A percentile compares a stretch with the other conserved stretches of the same genome.
These are phyloP conservation scores for Tuctoria greenei DNA, from an alignment of 176 grass and related monocot genomes.

Conservation along the genomic window DNA sequence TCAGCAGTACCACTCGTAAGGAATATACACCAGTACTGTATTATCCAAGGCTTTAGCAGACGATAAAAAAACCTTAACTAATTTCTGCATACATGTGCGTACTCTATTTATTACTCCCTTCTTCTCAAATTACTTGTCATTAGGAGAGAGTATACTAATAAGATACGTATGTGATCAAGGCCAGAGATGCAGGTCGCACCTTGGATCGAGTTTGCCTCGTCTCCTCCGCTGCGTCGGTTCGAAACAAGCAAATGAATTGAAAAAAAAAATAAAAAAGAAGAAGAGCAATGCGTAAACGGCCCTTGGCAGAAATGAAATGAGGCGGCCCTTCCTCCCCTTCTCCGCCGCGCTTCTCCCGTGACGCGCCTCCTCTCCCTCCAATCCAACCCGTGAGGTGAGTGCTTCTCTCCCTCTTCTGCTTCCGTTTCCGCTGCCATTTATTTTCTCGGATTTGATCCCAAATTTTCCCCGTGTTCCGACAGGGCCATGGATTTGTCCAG, in stretches of 20 bases:
- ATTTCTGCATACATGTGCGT: no score
- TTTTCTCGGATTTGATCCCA: constrained; percentile 2
- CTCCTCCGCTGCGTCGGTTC: constrained; percentile 11
- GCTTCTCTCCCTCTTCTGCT: neutral
- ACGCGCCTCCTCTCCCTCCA: neutral
- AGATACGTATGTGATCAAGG: neutral
- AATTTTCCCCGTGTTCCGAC: neutral
- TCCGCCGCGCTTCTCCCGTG: neutral
- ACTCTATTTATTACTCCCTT: no score
- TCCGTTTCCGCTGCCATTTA: neutral
- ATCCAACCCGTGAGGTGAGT: neutral
- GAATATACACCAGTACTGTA: constrained; percentile 17
- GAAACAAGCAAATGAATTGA: neutral
- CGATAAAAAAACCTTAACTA: neutral
- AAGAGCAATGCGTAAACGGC: no score
- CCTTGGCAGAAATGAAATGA: neutral
- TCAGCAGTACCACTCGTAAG: constrained; percentile 11
- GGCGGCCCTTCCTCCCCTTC: neutral
- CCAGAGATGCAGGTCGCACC: neutral
- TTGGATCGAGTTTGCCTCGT: constrained; percentile 3
- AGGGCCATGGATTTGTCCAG: constrained; percentile 65
- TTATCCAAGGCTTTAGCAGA: constrained; percentile 2
- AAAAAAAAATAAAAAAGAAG: neutral
- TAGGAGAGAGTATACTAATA: no score
- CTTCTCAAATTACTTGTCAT: no score